Conservation (phyloP, 495 filamentous ascomycete genomes). For the Penicillium argentinense region DNA sequence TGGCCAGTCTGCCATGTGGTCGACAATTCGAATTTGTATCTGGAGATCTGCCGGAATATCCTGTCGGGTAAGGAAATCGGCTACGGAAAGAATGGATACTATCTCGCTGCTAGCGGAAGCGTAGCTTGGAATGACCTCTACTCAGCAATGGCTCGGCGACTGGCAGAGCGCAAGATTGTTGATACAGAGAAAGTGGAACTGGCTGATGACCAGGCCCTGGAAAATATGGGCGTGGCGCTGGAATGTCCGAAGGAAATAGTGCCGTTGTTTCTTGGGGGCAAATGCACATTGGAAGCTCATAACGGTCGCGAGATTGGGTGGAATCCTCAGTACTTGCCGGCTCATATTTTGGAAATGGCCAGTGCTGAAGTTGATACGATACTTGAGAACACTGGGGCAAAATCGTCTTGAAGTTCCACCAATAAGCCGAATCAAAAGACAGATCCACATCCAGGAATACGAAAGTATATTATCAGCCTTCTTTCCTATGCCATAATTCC, state of each 20-base stretch:
- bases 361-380: slow-evolving; percentile 43
- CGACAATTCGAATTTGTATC: slow-evolving; percentile 44
- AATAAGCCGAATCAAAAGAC: no score
- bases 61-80: slow-evolving; percentile 33
- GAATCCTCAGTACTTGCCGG: slow-evolving; percentile 32
- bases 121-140: slow-evolving; percentile 52
- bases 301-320: slow-evolving; percentile 42
- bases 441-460: no score
- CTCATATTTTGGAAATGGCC: slow-evolving; percentile 41
- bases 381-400: slow-evolving; percentile 8
- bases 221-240: slow-evolving; percentile 38
- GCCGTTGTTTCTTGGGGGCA: slow-evolving; percentile 36
- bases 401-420: no score
- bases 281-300: slow-evolving; percentile 40
- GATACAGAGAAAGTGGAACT: slow-evolving; percentile 28
- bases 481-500: no score
- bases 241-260: slow-evolving; percentile 31
- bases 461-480: no score
- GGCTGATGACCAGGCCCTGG: slow-evolving; percentile 32
- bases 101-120: slow-evolving; percentile 46
- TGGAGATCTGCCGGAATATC: slow-evolving; percentile 43
- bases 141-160: slow-evolving; percentile 32
- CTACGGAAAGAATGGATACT: slow-evolving; percentile 47
- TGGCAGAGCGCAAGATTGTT: slow-evolving; percentile 38
- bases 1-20: slow-evolving; percentile 51